These are phyloP conservation scores for Tephrocybe rancida DNA, from an alignment of 768 basidiomycete species.

Conservation along the genomic window DNA sequence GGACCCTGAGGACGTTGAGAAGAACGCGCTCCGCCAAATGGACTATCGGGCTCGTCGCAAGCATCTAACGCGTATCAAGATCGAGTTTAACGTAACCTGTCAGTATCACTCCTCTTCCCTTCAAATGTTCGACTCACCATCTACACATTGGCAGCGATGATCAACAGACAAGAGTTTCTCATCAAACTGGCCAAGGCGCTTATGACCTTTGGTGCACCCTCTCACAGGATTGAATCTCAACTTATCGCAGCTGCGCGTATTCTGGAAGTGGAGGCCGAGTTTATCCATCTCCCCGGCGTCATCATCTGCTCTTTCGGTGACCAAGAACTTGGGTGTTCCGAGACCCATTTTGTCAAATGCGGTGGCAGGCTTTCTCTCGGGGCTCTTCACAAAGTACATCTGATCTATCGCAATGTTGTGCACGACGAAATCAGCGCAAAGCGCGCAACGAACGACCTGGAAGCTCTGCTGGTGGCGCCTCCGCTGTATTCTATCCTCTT, in stretches of 20 bases:
- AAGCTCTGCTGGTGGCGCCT: slow-evolving; percentile 60
- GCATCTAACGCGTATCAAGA: slow-evolving; percentile 61
- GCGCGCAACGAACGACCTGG: slow-evolving; percentile 65
- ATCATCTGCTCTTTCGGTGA: slow-evolving; percentile 91
- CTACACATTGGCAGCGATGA: slow-evolving; percentile 54
- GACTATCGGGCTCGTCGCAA: slow-evolving; percentile 70
- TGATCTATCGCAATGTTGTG: slow-evolving; percentile 83
- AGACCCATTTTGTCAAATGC: slow-evolving; percentile 88
- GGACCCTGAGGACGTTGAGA: slow-evolving; percentile 65
- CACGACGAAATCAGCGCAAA: slow-evolving; percentile 92
- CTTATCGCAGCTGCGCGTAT: slow-evolving; percentile 86
- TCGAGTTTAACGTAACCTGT: slow-evolving; percentile 80
- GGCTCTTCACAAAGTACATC: slow-evolving; percentile 80
- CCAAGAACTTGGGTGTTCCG: slow-evolving; percentile 84
- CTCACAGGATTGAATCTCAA: slow-evolving; percentile 93
- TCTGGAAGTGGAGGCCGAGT: slow-evolving; percentile 89
- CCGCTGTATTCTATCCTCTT: slow-evolving; percentile 65
- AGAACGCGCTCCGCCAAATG: slow-evolving; percentile 62
- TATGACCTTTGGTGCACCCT: slow-evolving; percentile 92
- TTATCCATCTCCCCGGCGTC: slow-evolving; percentile 81
- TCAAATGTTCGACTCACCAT: slow-evolving; percentile 8
- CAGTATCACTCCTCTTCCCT: slow-evolving; percentile 17
- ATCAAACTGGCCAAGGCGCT: slow-evolving; percentile 84
- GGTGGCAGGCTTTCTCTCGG: slow-evolving; percentile 80
- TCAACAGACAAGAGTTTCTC: slow-evolving; percentile 83